Evolutionary conservation across 2,329 filamentous ascomycete genomes (phyloP).

Genomic region (Pseudocercospora cruenta): DNA sequence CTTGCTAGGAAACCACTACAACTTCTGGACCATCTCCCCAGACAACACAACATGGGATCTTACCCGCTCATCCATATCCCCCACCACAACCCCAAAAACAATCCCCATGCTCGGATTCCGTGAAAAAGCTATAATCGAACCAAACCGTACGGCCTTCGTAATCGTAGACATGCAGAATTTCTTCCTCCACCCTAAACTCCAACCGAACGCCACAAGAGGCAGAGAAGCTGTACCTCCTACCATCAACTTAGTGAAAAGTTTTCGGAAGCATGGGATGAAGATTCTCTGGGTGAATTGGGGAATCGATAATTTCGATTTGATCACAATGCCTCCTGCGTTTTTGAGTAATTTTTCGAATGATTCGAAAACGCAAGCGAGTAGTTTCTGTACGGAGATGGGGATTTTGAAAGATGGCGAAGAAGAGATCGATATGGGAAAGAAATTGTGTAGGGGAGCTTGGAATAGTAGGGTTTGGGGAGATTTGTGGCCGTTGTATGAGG

Average conservation of each 20-base stretch:
- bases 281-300: constrained; percentile 40
- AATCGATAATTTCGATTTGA: constrained; percentile 36
- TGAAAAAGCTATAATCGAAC: constrained; percentile 34
- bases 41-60: constrained; percentile 38
- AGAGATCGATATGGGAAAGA: constrained; percentile 32
- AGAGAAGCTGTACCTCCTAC: constrained; percentile 34
- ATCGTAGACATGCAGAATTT: constrained; percentile 41
- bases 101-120: constrained; percentile 36
- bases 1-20: constrained; percentile 39
- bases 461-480: constrained; percentile 39
- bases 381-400: constrained; percentile 40
- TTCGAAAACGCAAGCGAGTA: constrained; percentile 27
- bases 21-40: constrained; percentile 36
- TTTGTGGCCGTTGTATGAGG: constrained; percentile 33
- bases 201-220: constrained; percentile 31
- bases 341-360: constrained; percentile 34
- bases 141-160: constrained; percentile 31
- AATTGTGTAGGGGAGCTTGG: constrained; percentile 35
- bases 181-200: constrained; percentile 37
- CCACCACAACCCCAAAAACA: constrained; percentile 35
- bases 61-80: constrained; percentile 35
- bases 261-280: constrained; percentile 34
- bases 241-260: constrained; percentile 37
- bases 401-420: constrained; percentile 28
- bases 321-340: constrained; percentile 38